Base-by-base conservation (phyloP, 306 rosid genomes). In the Crotalaria pallida region DNA sequence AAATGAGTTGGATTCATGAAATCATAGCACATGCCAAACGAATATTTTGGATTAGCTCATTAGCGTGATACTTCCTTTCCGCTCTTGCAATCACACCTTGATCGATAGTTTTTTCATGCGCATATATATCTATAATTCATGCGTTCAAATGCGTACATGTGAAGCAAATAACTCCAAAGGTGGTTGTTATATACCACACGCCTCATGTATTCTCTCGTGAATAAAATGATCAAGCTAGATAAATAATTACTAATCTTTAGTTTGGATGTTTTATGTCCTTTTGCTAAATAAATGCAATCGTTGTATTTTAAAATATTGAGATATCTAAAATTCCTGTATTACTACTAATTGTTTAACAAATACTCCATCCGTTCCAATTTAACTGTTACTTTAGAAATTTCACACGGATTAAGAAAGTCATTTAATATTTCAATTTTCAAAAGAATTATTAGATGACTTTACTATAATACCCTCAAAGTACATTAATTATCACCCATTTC, bases 101-200 rank as follows among this genome's bases (percentile, higher is more conserved):
- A 17, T 69, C 15, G 22, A 26, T 69, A 13, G 55, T 76, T 67
- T 77, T 63, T 11, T 33, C 60, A 26, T 49, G 69, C 26, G 59
- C 38, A 34, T 22, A 5, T 22, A 5, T 72, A 2, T 45, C 6
- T 22, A 44, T 45, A 4, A 11, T 59, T 29, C 71, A 44, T 70
- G 63, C 48, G 41, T 62, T 38, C 68, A 47, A 22, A 71, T 34
- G 27, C 34, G 69, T 63, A 24, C 26, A 45, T 24, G 56, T 10
- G 10, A 65, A 65, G 70, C 70, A n/a, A 40, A 41, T 23, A 12
- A 11, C 36, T n/a, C 50, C 7, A n/a, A 7, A 9, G 15, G 17
- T 5, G 17, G 76, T 33, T 27, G 5, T 27, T 58, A 56, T 70
- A 70, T n/a, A 70, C 62, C 31, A 3, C 9, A 70, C 45, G 56